Evolutionary conservation across 1,284 basidiomycete species (phyloP), one percentile per base, ranked within the genome.

Genomic region (Tetrapyrgos nigripes): DNA sequence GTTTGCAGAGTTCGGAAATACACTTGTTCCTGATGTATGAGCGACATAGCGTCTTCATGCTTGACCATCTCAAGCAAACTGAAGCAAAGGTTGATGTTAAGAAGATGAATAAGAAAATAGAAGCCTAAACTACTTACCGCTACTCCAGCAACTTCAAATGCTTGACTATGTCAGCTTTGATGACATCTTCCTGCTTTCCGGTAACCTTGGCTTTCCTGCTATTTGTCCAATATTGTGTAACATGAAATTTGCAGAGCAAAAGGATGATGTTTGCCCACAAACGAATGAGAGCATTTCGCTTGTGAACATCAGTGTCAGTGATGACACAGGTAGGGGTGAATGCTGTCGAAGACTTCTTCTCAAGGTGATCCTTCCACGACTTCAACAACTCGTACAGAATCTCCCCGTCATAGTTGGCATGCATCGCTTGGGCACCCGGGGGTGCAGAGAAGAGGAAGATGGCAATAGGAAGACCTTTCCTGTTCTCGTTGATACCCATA

Each of bases 281-380:
- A 9, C 11, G 3, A 4, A 70, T 37, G 1, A 79, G 69, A 0
- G 72, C 76, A 8, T 56, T 62, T 0, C 70, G 70, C 60, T 79
- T 76, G 17, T 70, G 70, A 4, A 63, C 37, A 57, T 80, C 76
- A 1, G 73, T 79, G 59, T 79, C 74, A 14, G 77, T 79, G 10
- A 75, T 77, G 9, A 63, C 72, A 8, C 74, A 70, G 9, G 23
- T 50, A 8, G 63, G 66, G 6, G 50, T 11, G 49, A 71, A 71
- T 24, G 13, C 19, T n/a, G n/a, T n/a, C 9, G 26, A 44, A 40
- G 60, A 14, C 28, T 31, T 28, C n/a, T 47, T 23, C 17, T 51
- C 54, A 1, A 64, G 27, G 11, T n/a, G 21, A 14, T 23, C 24
- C 52, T 49, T 52, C 68, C 66, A 68, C 2, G 28, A 13, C 19